phyloP scores from a whole-genome alignment of 1,139 yeast species.

The Candida sp. region DNA sequence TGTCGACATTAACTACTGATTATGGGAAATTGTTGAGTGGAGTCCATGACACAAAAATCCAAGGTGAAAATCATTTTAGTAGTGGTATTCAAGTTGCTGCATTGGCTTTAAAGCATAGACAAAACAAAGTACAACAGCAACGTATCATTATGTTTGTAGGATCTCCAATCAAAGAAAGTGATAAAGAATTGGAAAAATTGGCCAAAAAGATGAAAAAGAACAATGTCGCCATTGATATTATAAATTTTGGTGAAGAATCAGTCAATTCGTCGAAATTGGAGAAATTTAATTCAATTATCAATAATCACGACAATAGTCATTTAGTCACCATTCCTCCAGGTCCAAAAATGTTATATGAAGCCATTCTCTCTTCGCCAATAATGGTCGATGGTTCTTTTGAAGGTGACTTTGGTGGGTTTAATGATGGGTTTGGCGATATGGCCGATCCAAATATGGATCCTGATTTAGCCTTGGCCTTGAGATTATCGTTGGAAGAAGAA shows the following conservation, averaged over 20 bases:
- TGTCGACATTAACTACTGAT: conserved; percentile 85
- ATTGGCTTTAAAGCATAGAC: conserved; percentile 93
- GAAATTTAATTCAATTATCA: conserved; percentile 71
- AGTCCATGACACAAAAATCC: conserved; percentile 74
- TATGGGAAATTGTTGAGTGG: conserved; percentile 89
- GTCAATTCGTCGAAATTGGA: conserved; percentile 77
- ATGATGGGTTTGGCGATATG: conserved; percentile 51
- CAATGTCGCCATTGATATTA: conserved; percentile 83
- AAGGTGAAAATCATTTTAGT: conserved; percentile 65
- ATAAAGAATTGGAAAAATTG: conserved; percentile 72
- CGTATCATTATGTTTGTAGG: conserved; percentile 90
- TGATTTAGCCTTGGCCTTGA: conserved; percentile 90
- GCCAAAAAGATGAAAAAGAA: conserved; percentile 95
- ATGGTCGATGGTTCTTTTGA: conserved; percentile 55
- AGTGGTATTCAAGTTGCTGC: conserved; percentile 96
- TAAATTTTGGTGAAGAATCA: conserved; percentile 89
- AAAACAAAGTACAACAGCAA: conserved; percentile 89
- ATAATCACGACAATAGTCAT: conserved; percentile 77
- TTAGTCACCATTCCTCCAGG: conserved; percentile 89
- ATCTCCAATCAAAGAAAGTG: conserved; percentile 72
- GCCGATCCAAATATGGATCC: conserved; percentile 95
- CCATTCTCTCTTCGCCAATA: conserved; percentile 66
- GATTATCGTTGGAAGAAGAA: conserved; percentile 82
- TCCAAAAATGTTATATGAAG: conserved; percentile 74
- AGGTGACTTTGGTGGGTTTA: conserved; percentile 42